These are phyloP conservation scores for Davidsoniella eucalypti DNA, from an alignment of 2,329 filamentous ascomycete species.

Conservation along the genomic window DNA sequence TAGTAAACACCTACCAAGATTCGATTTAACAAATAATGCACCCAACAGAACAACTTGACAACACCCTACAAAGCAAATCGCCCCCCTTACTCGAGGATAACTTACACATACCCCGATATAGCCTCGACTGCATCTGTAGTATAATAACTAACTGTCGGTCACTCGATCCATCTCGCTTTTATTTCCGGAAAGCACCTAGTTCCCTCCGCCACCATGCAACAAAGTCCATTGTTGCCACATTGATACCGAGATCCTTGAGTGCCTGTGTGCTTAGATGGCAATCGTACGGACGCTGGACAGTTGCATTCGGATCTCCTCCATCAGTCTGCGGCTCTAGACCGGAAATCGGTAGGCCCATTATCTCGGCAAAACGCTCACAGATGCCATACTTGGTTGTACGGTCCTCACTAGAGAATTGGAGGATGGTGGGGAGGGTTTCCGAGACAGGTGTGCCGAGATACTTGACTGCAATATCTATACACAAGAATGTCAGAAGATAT, in stretches of 20 bases:
- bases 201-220: constrained; percentile 62
- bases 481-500: background rate
- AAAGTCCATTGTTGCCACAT: constrained; percentile 61
- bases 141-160: background rate
- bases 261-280: constrained; percentile 68
- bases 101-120: background rate
- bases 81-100: background rate
- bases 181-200: constrained; percentile 41
- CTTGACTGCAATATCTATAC: constrained; percentile 49
- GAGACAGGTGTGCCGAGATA: constrained; percentile 39
- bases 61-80: too few species aligned
- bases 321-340: constrained; percentile 53
- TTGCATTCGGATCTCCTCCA: constrained; percentile 54
- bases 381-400: constrained; percentile 83
- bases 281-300: constrained; percentile 69
- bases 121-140: background rate
- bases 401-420: constrained; percentile 81
- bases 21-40: too few species aligned
- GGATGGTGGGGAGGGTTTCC: constrained; percentile 43
- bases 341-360: constrained; percentile 57
- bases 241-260: constrained; percentile 56
- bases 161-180: constrained; percentile 1
- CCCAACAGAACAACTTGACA: too few species aligned
- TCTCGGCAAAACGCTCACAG: constrained; percentile 58
- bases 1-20: too few species aligned